phyloP scores from a whole-genome alignment of 257 asterid genomes.

The Scutellaria minor region DNA sequence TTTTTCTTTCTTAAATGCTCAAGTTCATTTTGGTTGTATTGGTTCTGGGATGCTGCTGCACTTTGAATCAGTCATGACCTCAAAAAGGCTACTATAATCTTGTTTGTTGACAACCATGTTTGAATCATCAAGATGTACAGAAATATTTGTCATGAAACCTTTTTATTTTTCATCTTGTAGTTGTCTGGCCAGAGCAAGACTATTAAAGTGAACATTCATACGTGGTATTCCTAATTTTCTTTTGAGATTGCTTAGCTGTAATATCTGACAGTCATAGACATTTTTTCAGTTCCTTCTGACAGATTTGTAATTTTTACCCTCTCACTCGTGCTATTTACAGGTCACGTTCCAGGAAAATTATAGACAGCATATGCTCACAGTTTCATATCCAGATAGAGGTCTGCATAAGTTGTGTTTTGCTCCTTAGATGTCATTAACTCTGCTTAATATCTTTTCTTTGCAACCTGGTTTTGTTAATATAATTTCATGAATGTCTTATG shows the following conservation, averaged over 20 bases:
- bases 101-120: neutral
- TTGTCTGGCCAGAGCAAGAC: neutral
- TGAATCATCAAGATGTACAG: slow-evolving; percentile 2
- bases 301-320: slow-evolving; percentile 22
- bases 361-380: slow-evolving; percentile 64
- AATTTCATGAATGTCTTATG: slow-evolving; percentile 13
- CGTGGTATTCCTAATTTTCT: slow-evolving; percentile 14
- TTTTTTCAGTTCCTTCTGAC: slow-evolving; percentile 17
- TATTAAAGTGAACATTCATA: slow-evolving; percentile 11
- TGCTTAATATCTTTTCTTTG: slow-evolving; percentile 3
- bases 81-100: neutral
- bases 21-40: neutral
- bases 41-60: neutral
- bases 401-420: slow-evolving; percentile 35
- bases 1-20: neutral
- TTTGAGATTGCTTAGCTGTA: slow-evolving; percentile 23
- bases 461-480: slow-evolving; percentile 12
- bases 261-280: slow-evolving; percentile 20
- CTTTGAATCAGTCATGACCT: neutral
- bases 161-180: slow-evolving; percentile 23
- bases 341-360: slow-evolving; percentile 69
- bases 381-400: slow-evolving; percentile 79
- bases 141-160: slow-evolving; percentile 13
- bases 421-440: slow-evolving; percentile 21
- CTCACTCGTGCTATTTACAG: slow-evolving; percentile 49